A percentile compares a stretch with the other conserved stretches of the same genome.
Conservation (phyloP, 2,329 filamentous ascomycete species). For the Albifimbria verrucaria region DNA sequence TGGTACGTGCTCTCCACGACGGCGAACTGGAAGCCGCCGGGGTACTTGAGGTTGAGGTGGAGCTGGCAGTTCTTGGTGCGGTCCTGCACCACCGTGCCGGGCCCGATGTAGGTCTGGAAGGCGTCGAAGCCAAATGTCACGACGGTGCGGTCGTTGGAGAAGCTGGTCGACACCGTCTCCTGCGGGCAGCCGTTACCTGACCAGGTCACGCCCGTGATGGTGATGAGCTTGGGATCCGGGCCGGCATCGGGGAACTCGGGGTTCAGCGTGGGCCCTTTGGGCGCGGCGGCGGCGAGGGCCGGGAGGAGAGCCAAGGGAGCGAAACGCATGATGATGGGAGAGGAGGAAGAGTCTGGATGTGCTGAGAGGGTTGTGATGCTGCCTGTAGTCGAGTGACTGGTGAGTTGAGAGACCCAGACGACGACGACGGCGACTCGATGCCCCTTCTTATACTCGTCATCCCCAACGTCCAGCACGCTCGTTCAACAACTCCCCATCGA, state of each 20-base stretch:
- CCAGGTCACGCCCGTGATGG: background rate
- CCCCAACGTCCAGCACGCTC: background rate
- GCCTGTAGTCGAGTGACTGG: background rate
- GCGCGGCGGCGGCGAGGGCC: background rate
- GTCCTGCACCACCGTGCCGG: background rate
- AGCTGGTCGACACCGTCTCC: slow-evolving; percentile 1
- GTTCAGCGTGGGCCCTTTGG: background rate
- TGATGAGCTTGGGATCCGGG: slow-evolving; percentile 1
- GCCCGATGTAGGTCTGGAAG: slow-evolving; percentile 3
- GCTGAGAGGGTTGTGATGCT: background rate
- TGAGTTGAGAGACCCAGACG: background rate
- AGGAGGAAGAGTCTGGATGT: background rate
- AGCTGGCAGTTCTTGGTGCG: slow-evolving; percentile 4
- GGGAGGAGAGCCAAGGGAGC: background rate
- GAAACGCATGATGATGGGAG: background rate
- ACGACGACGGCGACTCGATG: background rate
- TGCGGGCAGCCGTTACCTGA: slow-evolving; percentile 3
- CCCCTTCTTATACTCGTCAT: background rate
- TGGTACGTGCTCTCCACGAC: slow-evolving; percentile 3
- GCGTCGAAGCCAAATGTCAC: slow-evolving; percentile 1
- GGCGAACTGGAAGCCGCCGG: slow-evolving; percentile 3
- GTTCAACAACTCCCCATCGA: background rate
- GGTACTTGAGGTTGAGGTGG: slow-evolving; percentile 1
- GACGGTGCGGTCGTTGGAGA: slow-evolving; percentile 2
- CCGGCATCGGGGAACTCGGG: background rate